Evolutionary conservation across 768 basidiomycete genomes (phyloP).

Genomic region (Zangia roseola): DNA sequence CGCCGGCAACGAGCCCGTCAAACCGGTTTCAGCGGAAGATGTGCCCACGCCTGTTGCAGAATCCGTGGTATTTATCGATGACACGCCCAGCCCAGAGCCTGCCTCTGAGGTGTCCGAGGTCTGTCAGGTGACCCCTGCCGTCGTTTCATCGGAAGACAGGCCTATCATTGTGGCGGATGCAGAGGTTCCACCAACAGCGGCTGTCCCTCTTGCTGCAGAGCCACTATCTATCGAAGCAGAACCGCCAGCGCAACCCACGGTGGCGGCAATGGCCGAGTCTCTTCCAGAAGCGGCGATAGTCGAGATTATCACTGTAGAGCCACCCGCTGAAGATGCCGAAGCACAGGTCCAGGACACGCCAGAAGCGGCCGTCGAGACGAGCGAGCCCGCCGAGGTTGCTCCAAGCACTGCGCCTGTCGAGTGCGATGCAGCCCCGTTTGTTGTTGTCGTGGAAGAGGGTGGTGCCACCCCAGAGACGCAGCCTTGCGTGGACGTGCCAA

Average conservation of each 20-base stretch:
- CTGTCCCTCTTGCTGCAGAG: not conserved
- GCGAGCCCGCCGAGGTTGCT: not conserved
- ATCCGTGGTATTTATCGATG: constrained; percentile 1
- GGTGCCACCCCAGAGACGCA: not conserved
- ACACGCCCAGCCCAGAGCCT: not conserved
- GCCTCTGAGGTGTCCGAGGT: not conserved
- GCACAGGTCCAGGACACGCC: not conserved
- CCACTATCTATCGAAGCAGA: constrained; percentile 1
- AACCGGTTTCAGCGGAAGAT: not conserved
- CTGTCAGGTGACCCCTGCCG: not conserved
- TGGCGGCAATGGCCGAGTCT: not conserved
- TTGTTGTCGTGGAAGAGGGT: too few relatives aligned
- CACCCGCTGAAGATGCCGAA: not conserved
- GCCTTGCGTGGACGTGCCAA: not conserved
- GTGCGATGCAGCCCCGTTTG: not conserved
- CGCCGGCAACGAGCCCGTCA: not conserved
- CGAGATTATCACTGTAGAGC: not conserved
- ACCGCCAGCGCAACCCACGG: constrained; percentile 3
- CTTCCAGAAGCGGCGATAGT: constrained; percentile 4
- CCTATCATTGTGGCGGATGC: not conserved
- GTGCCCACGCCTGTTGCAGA: not conserved
- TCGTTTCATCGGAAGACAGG: not conserved
- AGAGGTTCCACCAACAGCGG: not conserved
- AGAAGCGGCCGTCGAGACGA: not conserved
- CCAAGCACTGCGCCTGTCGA: not conserved